A percentile compares a stretch with the other conserved stretches of the same genome.
Evolutionary conservation across 73 alveolate species (phyloP).

Genomic region (Paramecium tetraurelia): DNA sequence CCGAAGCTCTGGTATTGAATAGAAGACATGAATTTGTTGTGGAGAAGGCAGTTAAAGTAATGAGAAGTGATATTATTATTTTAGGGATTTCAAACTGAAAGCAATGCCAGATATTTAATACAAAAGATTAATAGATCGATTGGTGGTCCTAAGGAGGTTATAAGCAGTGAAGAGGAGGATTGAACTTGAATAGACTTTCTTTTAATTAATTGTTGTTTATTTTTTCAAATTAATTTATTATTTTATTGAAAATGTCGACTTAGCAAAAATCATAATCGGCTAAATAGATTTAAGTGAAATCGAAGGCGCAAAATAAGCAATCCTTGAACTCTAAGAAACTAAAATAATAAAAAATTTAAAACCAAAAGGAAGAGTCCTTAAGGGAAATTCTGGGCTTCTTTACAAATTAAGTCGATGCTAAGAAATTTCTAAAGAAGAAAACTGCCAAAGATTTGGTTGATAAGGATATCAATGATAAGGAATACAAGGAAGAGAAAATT

Average conservation of each 20-base stretch:
- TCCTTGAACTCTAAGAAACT: background rate
- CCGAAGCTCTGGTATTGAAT: background rate
- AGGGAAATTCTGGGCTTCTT: constrained; percentile 11
- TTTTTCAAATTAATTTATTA: background rate
- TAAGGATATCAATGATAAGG: background rate
- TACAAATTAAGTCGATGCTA: constrained; percentile 18
- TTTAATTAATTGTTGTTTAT: background rate
- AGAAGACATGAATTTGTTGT: constrained; percentile 48
- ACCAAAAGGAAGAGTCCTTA: background rate
- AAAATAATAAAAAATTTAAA: background rate
- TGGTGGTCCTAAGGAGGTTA: background rate
- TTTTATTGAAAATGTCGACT: background rate
- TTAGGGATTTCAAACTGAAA: background rate
- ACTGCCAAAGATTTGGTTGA: background rate
- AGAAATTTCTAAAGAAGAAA: background rate
- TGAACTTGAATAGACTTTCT: background rate
- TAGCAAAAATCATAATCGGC: background rate
- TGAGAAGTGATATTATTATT: background rate
- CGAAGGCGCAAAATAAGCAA: background rate
- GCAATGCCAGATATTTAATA: background rate
- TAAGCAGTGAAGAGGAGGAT: background rate
- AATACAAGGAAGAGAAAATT: background rate
- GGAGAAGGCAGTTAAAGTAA: constrained; percentile 35
- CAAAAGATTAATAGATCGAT: background rate
- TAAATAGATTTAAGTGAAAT: background rate